These are phyloP conservation scores for Cladosporium sp. DNA, from an alignment of 2,329 filamentous ascomycete genomes.

Conservation along the genomic window DNA sequence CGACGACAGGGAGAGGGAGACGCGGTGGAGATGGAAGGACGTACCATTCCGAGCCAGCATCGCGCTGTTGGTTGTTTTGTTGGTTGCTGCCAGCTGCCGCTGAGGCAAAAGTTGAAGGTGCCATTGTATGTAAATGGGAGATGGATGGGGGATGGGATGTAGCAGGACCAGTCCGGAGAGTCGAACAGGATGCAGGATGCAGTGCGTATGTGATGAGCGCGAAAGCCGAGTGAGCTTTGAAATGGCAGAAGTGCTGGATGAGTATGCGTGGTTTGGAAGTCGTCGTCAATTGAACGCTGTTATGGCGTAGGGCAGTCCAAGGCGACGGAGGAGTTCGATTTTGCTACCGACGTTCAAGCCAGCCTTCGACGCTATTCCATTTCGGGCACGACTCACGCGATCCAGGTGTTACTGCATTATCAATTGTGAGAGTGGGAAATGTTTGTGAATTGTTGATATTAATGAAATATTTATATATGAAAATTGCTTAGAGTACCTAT, in stretches of 20 bases:
- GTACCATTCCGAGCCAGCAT: slow-evolving; percentile 44
- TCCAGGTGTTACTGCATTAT: neutral
- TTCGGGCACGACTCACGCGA: neutral
- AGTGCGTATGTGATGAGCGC: neutral
- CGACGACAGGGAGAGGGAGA: neutral
- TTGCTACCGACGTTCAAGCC: neutral
- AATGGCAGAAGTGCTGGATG: neutral
- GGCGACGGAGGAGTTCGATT: neutral
- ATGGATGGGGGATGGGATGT: slow-evolving; percentile 3
- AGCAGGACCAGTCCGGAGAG: neutral
- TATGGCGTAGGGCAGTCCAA: slow-evolving; percentile 3
- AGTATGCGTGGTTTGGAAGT: neutral
- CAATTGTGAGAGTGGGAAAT: neutral
- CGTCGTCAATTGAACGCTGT: slow-evolving; percentile 3
- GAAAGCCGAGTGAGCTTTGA: neutral
- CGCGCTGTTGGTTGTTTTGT: slow-evolving; percentile 36
- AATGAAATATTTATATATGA: too few relatives aligned
- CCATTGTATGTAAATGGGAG: slow-evolving; percentile 9
- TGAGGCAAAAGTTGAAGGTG: slow-evolving; percentile 46
- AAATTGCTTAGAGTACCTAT: too few relatives aligned
- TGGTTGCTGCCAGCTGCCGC: slow-evolving; percentile 43
- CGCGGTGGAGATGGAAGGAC: slow-evolving; percentile 21
- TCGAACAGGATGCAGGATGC: neutral
- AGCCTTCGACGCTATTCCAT: neutral
- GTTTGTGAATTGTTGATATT: neutral